Conservation (phyloP, 495 filamentous ascomycete species). For the Pseudoneurospora amorphoporcata region DNA sequence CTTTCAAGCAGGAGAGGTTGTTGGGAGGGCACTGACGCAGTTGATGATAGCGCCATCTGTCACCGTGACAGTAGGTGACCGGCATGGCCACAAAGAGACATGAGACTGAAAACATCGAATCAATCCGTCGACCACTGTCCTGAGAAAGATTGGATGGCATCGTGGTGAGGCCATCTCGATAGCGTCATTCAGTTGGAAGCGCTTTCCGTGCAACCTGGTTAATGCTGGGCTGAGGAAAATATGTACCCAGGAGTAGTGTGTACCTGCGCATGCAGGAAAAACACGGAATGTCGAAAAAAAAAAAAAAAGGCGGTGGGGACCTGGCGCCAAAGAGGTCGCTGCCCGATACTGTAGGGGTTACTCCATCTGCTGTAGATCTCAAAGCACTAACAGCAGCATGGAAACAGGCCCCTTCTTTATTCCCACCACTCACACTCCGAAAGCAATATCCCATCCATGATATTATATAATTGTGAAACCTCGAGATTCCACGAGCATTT, state of each 20-base stretch:
- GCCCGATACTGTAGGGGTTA: neutral
- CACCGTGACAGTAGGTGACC: neutral
- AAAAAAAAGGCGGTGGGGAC: neutral
- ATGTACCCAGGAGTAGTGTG: neutral
- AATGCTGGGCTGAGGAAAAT: neutral
- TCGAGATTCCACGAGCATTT: neutral
- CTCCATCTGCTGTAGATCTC: neutral
- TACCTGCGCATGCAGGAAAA: neutral
- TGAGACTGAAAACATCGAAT: neutral
- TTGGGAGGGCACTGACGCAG: neutral
- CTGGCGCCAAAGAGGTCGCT: neutral
- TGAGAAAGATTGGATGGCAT: neutral
- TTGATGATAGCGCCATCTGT: neutral
- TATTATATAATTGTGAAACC: neutral
- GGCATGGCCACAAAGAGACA: neutral
- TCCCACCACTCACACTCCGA: neutral
- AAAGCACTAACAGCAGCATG: neutral
- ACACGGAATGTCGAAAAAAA: neutral
- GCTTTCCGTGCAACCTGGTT: neutral
- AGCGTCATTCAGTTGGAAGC: neutral
- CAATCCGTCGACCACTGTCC: neutral
- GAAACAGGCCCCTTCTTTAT: neutral
- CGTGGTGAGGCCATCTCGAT: neutral
- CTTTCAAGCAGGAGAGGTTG: neutral
- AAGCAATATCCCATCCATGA: neutral